Evolutionary conservation across 1,284 basidiomycete genomes (phyloP).

Genomic region (Ustilago shanxiensis): DNA sequence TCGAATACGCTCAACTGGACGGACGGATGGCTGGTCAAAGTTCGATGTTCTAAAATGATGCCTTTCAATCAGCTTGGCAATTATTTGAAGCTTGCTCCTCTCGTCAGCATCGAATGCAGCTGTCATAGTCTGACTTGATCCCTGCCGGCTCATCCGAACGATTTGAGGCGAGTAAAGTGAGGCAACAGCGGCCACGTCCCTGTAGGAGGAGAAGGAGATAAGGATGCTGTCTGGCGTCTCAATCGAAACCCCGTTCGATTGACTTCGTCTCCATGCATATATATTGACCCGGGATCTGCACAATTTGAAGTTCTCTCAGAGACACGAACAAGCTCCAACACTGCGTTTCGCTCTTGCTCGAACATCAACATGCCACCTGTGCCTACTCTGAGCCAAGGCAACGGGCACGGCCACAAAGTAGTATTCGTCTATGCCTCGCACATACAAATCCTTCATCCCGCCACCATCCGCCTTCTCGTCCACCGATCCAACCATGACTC

Average conservation of each 20-base stretch:
- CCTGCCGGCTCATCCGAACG: not conserved
- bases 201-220: no score
- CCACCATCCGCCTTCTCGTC: constrained; percentile 31
- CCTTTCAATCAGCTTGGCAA: not conserved
- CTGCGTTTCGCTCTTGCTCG: not conserved
- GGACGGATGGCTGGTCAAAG: no score
- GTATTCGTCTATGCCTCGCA: constrained; percentile 36
- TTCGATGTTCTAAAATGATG: not conserved
- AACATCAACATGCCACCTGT: not conserved
- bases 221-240: no score
- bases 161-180: not conserved
- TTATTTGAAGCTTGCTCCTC: no score
- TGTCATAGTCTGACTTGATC: not conserved
- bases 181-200: no score
- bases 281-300: no score
- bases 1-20: no score
- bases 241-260: no score
- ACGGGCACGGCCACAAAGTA: constrained; percentile 30
- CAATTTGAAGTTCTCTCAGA: no score
- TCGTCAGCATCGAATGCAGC: no score
- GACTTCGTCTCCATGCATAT: no score
- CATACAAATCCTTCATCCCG: constrained; percentile 14
- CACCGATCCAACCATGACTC: constrained; percentile 31
- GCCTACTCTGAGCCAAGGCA: not conserved
- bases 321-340: no score